Evolutionary conservation across 306 rosid genomes (phyloP).

Genomic region (Oxytropis ochrocephala): DNA sequence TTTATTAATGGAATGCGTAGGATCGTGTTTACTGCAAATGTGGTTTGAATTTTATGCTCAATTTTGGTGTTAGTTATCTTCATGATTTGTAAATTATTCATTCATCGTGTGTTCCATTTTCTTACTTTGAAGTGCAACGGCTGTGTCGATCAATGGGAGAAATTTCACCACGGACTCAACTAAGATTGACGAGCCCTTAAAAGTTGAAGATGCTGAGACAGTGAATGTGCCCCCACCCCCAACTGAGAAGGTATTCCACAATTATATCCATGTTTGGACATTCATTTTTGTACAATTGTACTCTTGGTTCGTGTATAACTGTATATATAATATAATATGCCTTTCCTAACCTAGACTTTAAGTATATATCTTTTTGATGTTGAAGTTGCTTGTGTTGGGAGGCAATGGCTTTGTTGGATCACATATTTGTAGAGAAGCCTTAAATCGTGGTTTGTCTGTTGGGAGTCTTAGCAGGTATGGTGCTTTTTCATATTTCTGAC

Average conservation of each 20-base stretch:
- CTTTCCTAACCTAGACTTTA: neutral
- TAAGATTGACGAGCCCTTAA: constrained; percentile 74
- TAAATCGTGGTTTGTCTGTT: constrained; percentile 67
- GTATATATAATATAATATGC: neutral
- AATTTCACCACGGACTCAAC: constrained; percentile 49
- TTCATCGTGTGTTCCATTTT: constrained; percentile 12
- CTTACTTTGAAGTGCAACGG: constrained; percentile 39
- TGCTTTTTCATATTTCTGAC: neutral
- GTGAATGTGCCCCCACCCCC: constrained; percentile 73
- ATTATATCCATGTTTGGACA: neutral
- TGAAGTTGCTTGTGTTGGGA: constrained; percentile 89
- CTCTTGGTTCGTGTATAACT: neutral
- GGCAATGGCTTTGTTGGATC: constrained; percentile 99
- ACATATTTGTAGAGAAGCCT: constrained; percentile 76
- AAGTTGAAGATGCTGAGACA: constrained; percentile 88
- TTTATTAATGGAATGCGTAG: neutral
- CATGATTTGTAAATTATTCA: neutral
- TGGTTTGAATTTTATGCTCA: constrained; percentile 2
- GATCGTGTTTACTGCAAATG: neutral
- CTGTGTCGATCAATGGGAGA: constrained; percentile 44
- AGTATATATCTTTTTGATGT: constrained; percentile 12
- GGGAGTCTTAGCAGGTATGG: constrained; percentile 84
- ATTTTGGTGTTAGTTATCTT: neutral
- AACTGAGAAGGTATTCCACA: constrained; percentile 65
- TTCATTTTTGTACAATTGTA: neutral